Evolutionary conservation across 139 green algal genomes (phyloP).

Genomic region (Chlorella vulgaris): DNA sequence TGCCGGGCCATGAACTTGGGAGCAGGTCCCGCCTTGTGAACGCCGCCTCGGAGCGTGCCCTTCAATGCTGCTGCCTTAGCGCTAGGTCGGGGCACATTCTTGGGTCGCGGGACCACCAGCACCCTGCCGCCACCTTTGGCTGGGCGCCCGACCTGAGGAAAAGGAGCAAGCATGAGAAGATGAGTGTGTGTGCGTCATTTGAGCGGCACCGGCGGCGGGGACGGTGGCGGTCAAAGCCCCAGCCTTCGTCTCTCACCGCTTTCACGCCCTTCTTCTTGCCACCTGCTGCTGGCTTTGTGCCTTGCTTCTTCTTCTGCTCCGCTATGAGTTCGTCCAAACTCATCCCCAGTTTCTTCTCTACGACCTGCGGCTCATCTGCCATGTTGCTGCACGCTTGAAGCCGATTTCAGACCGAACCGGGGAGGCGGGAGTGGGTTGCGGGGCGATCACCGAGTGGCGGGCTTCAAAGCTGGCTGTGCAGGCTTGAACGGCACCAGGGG

Average conservation of each 20-base stretch:
- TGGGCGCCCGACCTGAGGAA: too few species aligned
- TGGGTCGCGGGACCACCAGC: conserved; percentile 25
- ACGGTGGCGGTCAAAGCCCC: not conserved
- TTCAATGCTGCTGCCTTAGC: not conserved
- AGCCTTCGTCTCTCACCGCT: not conserved
- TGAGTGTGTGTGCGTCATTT: not conserved
- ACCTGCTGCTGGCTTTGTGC: not conserved
- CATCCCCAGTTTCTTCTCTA: conserved; percentile 43
- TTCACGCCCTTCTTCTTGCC: conserved; percentile 39
- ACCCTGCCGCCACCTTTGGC: conserved; percentile 22
- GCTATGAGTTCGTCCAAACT: conserved; percentile 51
- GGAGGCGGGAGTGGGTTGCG: not conserved
- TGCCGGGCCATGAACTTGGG: conserved; percentile 7
- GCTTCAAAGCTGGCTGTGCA: too few species aligned
- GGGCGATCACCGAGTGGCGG: not conserved
- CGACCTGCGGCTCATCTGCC: not conserved
- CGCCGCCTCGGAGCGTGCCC: conserved; percentile 23
- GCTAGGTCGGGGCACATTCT: conserved; percentile 9
- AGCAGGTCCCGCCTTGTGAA: conserved; percentile 21
- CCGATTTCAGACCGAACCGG: not conserved
- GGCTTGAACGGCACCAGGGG: too few species aligned
- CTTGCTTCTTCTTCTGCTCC: conserved; percentile 28
- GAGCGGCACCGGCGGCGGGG: not conserved
- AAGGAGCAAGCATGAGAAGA: not conserved
- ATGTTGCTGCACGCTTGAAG: not conserved